phyloP scores from a whole-genome alignment of 306 rosid species.

The Glycine latifolia region DNA sequence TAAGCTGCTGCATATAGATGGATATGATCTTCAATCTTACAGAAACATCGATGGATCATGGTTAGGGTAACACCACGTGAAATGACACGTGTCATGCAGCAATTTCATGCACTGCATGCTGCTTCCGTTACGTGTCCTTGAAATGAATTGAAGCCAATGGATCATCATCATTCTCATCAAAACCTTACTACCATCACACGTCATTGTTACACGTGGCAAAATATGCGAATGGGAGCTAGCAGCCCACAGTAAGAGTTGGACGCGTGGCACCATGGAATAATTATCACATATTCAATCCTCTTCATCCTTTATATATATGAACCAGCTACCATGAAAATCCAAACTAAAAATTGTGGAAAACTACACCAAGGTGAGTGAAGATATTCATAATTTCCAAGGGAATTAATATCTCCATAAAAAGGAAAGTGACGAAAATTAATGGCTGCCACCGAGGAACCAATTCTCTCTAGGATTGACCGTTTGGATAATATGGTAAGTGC shows the following conservation, averaged over 20 bases:
- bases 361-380: not conserved
- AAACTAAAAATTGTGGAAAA: not conserved
- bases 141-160: not conserved
- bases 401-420: no score
- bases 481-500: slow-evolving; percentile 68
- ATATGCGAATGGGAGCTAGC: no score
- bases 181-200: slow-evolving; percentile 24
- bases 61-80: slow-evolving; percentile 11
- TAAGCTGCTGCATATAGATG: not conserved
- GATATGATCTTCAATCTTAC: not conserved
- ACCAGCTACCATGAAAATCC: not conserved
- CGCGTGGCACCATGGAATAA: slow-evolving; percentile 12
- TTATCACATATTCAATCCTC: not conserved
- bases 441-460: slow-evolving; percentile 63
- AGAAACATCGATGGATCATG: not conserved
- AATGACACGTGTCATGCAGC: slow-evolving; percentile 44
- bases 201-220: no score
- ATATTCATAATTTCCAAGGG: not conserved
- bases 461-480: slow-evolving; percentile 73
- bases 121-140: slow-evolving; percentile 29
- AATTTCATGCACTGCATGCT: slow-evolving; percentile 49
- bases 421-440: slow-evolving; percentile 19
- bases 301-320: not conserved
- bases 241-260: no score
- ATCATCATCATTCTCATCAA: not conserved